Base-by-base conservation (phyloP, 108 stramenopile genomes). In the Bacterosira constricta region DNA sequence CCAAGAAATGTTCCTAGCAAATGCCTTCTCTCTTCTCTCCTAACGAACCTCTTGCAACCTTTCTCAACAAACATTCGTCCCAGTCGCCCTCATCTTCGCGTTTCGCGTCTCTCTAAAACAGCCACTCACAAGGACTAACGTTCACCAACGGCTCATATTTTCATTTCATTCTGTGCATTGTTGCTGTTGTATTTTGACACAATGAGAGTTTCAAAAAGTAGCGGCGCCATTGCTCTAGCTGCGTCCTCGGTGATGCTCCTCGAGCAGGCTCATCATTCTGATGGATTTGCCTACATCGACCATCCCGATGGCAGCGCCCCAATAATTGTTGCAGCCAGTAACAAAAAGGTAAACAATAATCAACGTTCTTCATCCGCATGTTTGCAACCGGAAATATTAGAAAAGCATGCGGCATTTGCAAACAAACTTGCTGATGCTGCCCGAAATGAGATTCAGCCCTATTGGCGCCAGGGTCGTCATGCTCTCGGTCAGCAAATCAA, bases 351-450 rank as follows among this genome's bases (percentile, higher is more conserved):
- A 12, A 18, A 15, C 25, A 27, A 26, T 11, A 4, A 35, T 4
- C 61, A 34, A 17, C 32, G 25, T 1, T 44, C 13, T 7, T 63
- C 26, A 11, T 42, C 38, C 17, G 5, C 57, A 30, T 29, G 35
- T 6, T 31, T 59, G 12, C 17, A 44, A 4, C 61, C 27, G 41
- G 50, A 63, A 23, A 27, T 36, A 10, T 39, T 62, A 15, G 31
- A 72, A 23, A 50, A 76, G 68, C 55, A 57, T 17, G 66, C 72
- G n/a, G 20, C 56, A 23, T 80, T 80, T 47, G 79, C 79, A 0
- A 23, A 44, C 26, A 42, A 69, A 41, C 47, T 80, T 29, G 79
- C 79, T 17, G 59, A 80, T 68, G 77, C 66, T 59, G 82, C 82
- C 11, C 59, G 82, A 18, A 30, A 60, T 20, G 76, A 67, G 26